Evolutionary conservation across 371 early-diverging fungal species (phyloP), one percentile per base, ranked within the genome.

Genomic region (Umbelopsis sp.): DNA sequence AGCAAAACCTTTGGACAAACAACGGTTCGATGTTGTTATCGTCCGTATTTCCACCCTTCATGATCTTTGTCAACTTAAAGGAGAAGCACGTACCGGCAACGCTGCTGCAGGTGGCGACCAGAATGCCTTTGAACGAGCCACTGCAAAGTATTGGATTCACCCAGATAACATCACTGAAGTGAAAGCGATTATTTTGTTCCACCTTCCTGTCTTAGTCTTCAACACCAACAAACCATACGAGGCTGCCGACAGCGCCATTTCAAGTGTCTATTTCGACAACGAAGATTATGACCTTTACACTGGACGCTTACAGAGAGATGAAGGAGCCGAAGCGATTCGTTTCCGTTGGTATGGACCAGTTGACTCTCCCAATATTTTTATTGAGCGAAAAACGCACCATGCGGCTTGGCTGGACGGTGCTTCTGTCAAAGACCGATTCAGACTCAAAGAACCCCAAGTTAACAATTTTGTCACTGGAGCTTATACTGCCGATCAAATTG

Each of bases 361-460:
- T 75, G 70, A 75, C 16, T 75, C 78, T 67, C 67, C 70, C 7
- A 70, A 53, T 20, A 92, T 99, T 35, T 99, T 97, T 85, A 90
- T 99, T 51, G 99, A 99, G 85, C 92, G 99, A 69, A 99, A 99
- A 83, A 98, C 96, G 1, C 99, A 99, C 79, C 95, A 94, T 69
- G 80, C 99, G 77, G 94, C 94, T 69, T 98, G 98, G 98, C 93
- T 97, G 44, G 97, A 99, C 45, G 98, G 97, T 72, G 92, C 89
- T 66, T 93, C 93, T 52, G 96, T 82, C 32, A 86, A 84, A 69
- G 86, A 87, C 68, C 84, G 88, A 1, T 86, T 87, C 73, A 80
- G 82, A 69, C 65, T 87, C 22, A 77, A 84, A 66, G 78, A 75
- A 5, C 68, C 77, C 50, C 76, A 86, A 35, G 83, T 87, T 0